These are phyloP conservation scores for Centella asiatica DNA, from an alignment of 129 eudicot genomes.

Conservation along the genomic window DNA sequence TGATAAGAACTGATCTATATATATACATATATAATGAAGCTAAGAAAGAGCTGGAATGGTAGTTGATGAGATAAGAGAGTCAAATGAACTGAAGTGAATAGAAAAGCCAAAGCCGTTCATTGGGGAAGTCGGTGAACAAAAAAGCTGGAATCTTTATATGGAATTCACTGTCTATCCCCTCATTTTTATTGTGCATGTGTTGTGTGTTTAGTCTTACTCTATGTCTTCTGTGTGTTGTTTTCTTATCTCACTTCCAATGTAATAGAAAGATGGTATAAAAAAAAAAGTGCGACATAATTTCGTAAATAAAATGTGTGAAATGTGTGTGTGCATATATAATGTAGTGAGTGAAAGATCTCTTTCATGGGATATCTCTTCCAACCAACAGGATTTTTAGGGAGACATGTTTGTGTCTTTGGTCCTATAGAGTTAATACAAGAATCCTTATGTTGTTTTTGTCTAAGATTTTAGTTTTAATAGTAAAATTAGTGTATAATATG, in stretches of 20 bases:
- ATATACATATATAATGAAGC: not conserved
- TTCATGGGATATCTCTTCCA: not conserved
- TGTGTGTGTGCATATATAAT: no score
- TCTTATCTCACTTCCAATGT: not conserved
- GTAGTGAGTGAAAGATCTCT: not conserved
- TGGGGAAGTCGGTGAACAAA: constrained; percentile 24
- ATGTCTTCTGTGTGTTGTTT: not conserved
- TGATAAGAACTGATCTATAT: not conserved
- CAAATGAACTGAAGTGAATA: constrained; percentile 15
- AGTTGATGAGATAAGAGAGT: constrained; percentile 19
- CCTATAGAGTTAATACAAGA: no score
- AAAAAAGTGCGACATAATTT: not conserved
- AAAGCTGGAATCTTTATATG: constrained; percentile 26
- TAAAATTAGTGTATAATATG: no score
- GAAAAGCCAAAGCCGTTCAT: constrained; percentile 27
- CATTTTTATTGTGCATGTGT: constrained; percentile 3
- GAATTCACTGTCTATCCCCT: constrained; percentile 6
- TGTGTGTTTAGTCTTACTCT: not conserved
- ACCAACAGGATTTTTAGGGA: not conserved
- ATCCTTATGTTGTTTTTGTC: no score
- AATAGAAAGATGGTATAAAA: not conserved
- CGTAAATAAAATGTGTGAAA: not conserved
- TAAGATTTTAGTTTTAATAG: no score
- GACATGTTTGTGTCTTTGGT: not conserved
- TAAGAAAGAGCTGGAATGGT: not conserved